A percentile compares a stretch with the other conserved stretches of the same genome.
These are phyloP conservation scores for Rosa rugosa DNA, from an alignment of 306 rosid genomes.

Conservation along the genomic window DNA sequence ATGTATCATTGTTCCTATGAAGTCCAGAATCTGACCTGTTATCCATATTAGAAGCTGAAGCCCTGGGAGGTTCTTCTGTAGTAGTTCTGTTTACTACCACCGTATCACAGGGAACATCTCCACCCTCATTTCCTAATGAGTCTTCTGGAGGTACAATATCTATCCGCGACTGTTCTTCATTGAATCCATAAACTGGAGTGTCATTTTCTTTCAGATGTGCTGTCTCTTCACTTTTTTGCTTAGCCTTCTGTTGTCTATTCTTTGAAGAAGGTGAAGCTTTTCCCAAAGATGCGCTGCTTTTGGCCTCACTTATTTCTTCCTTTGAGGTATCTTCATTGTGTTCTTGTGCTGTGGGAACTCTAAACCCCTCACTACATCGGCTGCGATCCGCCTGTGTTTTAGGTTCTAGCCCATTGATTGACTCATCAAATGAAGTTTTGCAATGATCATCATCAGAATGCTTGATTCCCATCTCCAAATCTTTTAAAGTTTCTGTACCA, in stretches of 20 bases:
- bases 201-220: constrained; percentile 10
- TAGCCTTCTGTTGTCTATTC: constrained; percentile 2
- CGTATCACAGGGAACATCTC: constrained; percentile 24
- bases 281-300: background rate
- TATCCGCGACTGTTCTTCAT: constrained; percentile 25
- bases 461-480: constrained; percentile 9
- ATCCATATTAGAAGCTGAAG: constrained; percentile 23
- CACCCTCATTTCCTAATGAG: constrained; percentile 24
- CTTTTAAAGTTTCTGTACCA: constrained; percentile 16
- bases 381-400: background rate
- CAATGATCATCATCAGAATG: constrained; percentile 11
- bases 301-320: constrained; percentile 8
- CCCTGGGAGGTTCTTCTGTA: constrained; percentile 18
- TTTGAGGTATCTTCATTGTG: background rate
- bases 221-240: constrained; percentile 2
- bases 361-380: background rate
- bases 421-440: background rate
- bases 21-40: constrained; percentile 27
- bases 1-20: constrained; percentile 20
- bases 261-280: constrained; percentile 8
- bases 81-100: constrained; percentile 17
- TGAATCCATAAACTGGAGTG: constrained; percentile 21
- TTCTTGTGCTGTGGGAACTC: background rate
- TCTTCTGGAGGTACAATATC: constrained; percentile 24
- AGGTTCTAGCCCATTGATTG: background rate